Evolutionary conservation across 179 eudicot species (phyloP).

Genomic region (Vitellaria paradoxa): DNA sequence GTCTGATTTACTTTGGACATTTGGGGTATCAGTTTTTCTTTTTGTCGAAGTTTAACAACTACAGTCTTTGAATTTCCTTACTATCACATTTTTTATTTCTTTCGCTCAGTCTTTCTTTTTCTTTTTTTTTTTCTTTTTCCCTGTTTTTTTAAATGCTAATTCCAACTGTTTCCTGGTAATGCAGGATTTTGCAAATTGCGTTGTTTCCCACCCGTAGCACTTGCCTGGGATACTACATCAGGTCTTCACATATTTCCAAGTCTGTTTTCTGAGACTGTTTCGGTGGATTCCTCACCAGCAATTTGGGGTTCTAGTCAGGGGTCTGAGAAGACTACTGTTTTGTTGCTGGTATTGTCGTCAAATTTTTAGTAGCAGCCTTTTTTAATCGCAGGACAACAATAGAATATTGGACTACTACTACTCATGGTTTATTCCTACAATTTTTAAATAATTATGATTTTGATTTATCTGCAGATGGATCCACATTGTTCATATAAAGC

Average conservation of each 20-base stretch:
- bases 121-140: not conserved
- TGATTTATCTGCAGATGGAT: slow-evolving; percentile 58
- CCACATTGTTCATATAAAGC: slow-evolving; percentile 92
- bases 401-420: not conserved
- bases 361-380: slow-evolving; percentile 5
- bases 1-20: not conserved
- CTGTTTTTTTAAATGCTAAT: slow-evolving; percentile 13
- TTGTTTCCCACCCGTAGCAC: slow-evolving; percentile 97
- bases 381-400: slow-evolving; percentile 4
- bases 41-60: not conserved
- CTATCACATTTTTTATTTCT: not conserved
- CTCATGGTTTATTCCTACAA: not conserved
- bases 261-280: slow-evolving; percentile 60
- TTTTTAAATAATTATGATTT: not conserved
- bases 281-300: slow-evolving; percentile 91
- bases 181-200: slow-evolving; percentile 91
- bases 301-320: slow-evolving; percentile 76
- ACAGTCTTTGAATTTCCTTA: not conserved
- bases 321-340: slow-evolving; percentile 69
- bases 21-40: not conserved
- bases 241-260: slow-evolving; percentile 88
- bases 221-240: slow-evolving; percentile 90
- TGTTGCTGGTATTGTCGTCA: slow-evolving; percentile 63
- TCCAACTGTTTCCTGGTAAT: slow-evolving; percentile 18
- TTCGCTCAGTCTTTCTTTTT: too few relatives aligned